Evolutionary conservation across 345 rosid genomes (phyloP).

Genomic region (Rhodamnia rubescens): DNA sequence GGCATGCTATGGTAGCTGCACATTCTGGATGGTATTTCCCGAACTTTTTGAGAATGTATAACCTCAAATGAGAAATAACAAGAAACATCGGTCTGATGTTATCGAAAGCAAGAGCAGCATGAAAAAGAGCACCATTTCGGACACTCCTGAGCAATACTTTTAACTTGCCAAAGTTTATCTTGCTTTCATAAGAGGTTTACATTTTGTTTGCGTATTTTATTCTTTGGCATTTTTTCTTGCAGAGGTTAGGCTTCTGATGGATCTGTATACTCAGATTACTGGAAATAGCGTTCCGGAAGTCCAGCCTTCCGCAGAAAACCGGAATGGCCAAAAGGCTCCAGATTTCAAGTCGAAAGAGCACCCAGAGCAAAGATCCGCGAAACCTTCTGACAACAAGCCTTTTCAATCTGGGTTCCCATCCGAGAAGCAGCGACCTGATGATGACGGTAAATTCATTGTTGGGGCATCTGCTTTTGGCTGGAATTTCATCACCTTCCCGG

Average conservation of each 20-base stretch:
- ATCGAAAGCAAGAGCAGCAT: not conserved
- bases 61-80: not conserved
- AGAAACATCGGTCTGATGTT: not conserved
- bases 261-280: conserved; percentile 42
- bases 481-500: conserved; percentile 57
- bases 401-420: not conserved
- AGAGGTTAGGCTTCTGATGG: conserved; percentile 59
- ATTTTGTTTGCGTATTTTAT: not conserved
- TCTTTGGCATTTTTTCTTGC: conserved; percentile 2
- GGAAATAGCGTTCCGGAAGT: conserved; percentile 4
- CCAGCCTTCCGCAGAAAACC: conserved; percentile 28
- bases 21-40: not conserved
- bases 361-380: conserved; percentile 1
- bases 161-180: not conserved
- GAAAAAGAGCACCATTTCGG: not conserved
- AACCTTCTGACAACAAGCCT: conserved; percentile 12
- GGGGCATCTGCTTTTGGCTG: conserved; percentile 95
- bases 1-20: not conserved
- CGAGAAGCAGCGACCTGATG: conserved; percentile 21
- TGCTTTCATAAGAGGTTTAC: not conserved
- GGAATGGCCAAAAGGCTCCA: conserved; percentile 11
- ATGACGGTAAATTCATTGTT: conserved; percentile 14
- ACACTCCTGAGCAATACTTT: not conserved
- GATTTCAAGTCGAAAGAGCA: conserved; percentile 1
- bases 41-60: not conserved